Evolutionary conservation across 176 grass and related monocot species (phyloP), one percentile per base, ranked within the genome.

Genomic region (Canna indica): DNA sequence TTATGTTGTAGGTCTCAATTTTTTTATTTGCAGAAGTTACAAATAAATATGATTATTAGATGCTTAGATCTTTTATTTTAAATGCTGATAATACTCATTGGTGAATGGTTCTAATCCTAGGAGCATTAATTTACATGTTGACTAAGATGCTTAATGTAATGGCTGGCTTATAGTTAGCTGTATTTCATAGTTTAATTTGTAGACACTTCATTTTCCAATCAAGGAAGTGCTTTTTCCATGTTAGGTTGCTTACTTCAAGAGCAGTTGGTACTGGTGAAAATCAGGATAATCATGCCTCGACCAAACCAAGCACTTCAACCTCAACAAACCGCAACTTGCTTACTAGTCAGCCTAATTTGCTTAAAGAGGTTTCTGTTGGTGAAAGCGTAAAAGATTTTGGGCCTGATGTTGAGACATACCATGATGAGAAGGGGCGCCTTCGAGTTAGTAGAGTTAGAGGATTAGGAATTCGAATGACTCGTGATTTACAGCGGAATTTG

Each of bases 401-500:
- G 69, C 80, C 88, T 68, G 86, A 92, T 82, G 73, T 97, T 67
- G 93, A 91, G 82, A 97, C 86, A 54, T 92, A 90, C 69, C 20
- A 66, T 83, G 93, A 97, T 77, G 93, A 97, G 44, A 91, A 75
- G 66, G 93, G 93, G 7, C 64, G 47, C 58, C 70, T 97, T 75
- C 90, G 81, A 80, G 86, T 97, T 70, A 97, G 86, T 33, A 91
- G 93, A 70, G 85, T 85, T 30, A 91, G 86, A 90, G 93, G 83
- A 66, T 81, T 97, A 71, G 88, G 93, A 75, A 85, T 97, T 77
- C 83, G 63, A 59, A 97, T 97, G 86, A 97, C 93, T 78, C 93
- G 93, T 81, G 93, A 97, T 77, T 85, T 97, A 67, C 93, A 97
- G 70, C 85, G 88, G 83, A 97, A 97, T 83, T 87, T 97, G 57